These are phyloP conservation scores for Metschnikowia picachoensis DNA, from an alignment of 805 yeast genomes.

Conservation along the genomic window DNA sequence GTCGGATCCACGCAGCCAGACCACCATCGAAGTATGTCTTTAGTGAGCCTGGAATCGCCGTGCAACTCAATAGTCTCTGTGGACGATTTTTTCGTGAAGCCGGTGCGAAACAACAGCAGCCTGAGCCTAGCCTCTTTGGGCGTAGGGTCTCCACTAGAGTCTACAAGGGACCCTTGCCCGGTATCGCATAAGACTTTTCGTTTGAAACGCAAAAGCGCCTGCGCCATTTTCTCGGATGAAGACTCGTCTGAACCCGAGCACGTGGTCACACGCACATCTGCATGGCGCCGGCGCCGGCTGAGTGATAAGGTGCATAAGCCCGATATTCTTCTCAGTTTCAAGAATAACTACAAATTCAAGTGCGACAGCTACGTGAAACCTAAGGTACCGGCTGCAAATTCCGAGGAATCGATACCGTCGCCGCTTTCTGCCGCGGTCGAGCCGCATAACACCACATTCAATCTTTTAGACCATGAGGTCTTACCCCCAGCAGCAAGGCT, in stretches of 20 bases:
- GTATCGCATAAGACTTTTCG: background rate
- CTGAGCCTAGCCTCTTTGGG: conserved; percentile 21
- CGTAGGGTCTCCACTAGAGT: conserved; percentile 11
- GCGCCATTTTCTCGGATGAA: conserved; percentile 33
- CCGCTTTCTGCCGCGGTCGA: conserved; percentile 22
- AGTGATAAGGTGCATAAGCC: conserved; percentile 16
- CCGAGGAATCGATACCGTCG: conserved; percentile 23
- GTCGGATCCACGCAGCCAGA: conserved; percentile 26
- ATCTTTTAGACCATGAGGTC: background rate
- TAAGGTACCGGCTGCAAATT: conserved; percentile 2
- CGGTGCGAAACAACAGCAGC: conserved; percentile 33
- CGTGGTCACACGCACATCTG: conserved; percentile 5
- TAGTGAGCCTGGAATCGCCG: conserved; percentile 37
- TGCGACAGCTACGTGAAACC: conserved; percentile 10
- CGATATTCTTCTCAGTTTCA: conserved; percentile 12
- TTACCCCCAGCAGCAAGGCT: conserved; percentile 4
- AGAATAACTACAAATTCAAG: conserved; percentile 18
- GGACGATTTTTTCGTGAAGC: conserved; percentile 29
- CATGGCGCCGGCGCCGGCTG: conserved; percentile 16
- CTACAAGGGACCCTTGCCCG: conserved; percentile 1
- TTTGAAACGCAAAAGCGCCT: conserved; percentile 12
- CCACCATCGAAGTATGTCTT: conserved; percentile 32
- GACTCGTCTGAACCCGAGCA: conserved; percentile 31
- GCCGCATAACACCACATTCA: background rate
- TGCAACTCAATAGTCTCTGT: conserved; percentile 39